Conservation (phyloP, 495 filamentous ascomycete species). For the Massariosphaeria phaeospora region DNA sequence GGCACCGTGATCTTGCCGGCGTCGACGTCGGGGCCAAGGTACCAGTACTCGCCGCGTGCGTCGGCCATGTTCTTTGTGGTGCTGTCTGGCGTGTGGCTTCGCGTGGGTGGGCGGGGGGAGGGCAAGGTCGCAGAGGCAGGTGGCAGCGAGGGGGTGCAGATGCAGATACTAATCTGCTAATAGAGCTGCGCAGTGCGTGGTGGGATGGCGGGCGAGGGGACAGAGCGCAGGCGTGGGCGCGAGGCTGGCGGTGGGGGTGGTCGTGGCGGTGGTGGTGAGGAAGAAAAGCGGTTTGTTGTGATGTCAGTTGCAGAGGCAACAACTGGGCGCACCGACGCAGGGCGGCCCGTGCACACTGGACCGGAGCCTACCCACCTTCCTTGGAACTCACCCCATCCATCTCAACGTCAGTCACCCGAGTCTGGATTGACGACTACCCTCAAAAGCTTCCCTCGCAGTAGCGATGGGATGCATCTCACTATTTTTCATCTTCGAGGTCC, state of each 20-base stretch:
- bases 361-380: not conserved
- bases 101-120: not conserved
- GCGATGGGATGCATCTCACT: too few relatives aligned
- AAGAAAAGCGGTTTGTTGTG: slow-evolving; percentile 3
- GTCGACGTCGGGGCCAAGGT: slow-evolving; percentile 80
- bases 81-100: not conserved
- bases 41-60: slow-evolving; percentile 45
- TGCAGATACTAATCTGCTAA: not conserved
- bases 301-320: slow-evolving; percentile 14
- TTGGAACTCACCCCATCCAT: too few relatives aligned
- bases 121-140: not conserved
- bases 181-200: not conserved
- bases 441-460: too few relatives aligned
- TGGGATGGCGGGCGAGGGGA: not conserved
- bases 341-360: not conserved
- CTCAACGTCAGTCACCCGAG: too few relatives aligned
- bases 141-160: not conserved
- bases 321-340: not conserved
- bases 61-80: slow-evolving; percentile 20
- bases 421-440: too few relatives aligned
- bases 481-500: too few relatives aligned
- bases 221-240: not conserved
- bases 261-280: not conserved
- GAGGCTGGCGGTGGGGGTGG: not conserved
- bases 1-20: slow-evolving; percentile 76